Evolutionary conservation across 2,329 filamentous ascomycete genomes (phyloP), one percentile per base, ranked within the genome.

Genomic region (Arthrobotrys sinensis): DNA sequence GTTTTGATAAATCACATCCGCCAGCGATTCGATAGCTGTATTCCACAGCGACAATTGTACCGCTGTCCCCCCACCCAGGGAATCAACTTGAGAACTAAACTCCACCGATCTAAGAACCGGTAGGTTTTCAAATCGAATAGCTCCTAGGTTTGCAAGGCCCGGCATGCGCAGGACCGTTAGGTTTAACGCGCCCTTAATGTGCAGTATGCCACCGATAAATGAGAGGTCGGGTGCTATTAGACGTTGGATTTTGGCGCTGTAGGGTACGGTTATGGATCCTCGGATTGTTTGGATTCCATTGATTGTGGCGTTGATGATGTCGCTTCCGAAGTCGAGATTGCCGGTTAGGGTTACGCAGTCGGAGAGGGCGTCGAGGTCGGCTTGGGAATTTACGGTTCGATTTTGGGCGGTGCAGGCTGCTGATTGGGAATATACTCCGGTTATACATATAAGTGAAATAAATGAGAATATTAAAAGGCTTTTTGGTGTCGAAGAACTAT

Each of bases 141-240:
- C 14, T 32, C 70, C 63, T 0, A 75, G 24, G 40, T n/a, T 52
- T 11, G 70, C 63, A 34, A 75, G 70, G 34, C 19, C 43, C 1
- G 70, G 70, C 50, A 75, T 66, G 28, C 52, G 19, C 0, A 75
- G 8, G 10, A 16, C 10, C 1, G 28, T 52, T 32, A 75, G 14
- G n/a, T 66, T 73, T 19, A 43, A 6, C 0, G 62, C 38, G 6
- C 48, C 43, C 10, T 7, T 32, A 6, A 75, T 10, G 1, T 14
- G 21, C 14, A 73, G 19, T 32, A 36, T 16, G 0, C 52, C 70
- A 16, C 62, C 43, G 43, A 75, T 24, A 19, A 50, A 43, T 11
- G 70, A 62, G n/a, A 75, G 52, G 34, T 67, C 48, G 6, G 62
- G 62, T 8, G 70, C 70, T 45, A n/a, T 12, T 1, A 75, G n/a